Evolutionary conservation across 257 asterid species (phyloP).

Genomic region (Solanum habrochaites): DNA sequence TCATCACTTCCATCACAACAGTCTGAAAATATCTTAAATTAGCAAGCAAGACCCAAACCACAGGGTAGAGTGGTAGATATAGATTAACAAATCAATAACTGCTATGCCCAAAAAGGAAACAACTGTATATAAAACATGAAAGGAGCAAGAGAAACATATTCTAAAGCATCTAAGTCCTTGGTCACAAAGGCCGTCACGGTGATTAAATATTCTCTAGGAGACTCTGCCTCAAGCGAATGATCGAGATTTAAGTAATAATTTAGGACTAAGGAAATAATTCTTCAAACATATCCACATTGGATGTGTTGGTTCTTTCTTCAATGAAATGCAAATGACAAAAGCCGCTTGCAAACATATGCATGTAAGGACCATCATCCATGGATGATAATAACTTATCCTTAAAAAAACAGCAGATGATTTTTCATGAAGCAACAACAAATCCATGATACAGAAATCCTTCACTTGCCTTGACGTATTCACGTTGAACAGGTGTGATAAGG

Average conservation of each 20-base stretch:
- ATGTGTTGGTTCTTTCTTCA: not conserved
- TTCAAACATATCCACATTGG: not conserved
- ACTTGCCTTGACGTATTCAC: not conserved
- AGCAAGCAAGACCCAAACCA: not conserved
- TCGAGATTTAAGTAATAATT: not conserved
- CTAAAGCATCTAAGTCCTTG: not conserved
- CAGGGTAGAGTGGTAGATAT: constrained; percentile 1
- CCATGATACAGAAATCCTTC: not conserved
- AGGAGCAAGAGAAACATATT: not conserved
- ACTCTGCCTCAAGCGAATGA: not conserved
- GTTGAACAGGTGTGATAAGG: not conserved
- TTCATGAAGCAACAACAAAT: not conserved
- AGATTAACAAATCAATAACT: not conserved
- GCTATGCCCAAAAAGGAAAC: not conserved
- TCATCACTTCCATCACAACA: constrained; percentile 99
- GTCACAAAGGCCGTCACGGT: not conserved
- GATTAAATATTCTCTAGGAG: not conserved
- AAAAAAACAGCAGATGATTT: not conserved
- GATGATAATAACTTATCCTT: not conserved
- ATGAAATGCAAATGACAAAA: not conserved
- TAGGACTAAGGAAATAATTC: not conserved
- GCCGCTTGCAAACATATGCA: not conserved
- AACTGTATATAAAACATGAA: not conserved
- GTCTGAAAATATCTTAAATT: constrained; percentile 32
- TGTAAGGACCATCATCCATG: not conserved